Conservation (phyloP, 345 rosid species). For the Sonneratia caseolaris region DNA sequence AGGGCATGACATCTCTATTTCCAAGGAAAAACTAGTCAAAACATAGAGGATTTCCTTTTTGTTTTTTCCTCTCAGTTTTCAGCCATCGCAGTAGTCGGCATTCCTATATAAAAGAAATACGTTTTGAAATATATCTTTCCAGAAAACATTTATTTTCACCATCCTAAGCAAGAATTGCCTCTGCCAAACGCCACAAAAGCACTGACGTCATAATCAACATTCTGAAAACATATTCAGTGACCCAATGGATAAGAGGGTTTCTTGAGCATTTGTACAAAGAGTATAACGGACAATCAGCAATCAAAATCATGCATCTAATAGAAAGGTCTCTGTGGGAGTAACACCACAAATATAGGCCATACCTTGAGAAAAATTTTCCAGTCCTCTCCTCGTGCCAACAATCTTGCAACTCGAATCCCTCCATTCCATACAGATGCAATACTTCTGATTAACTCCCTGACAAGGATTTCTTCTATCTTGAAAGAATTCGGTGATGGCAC, state of each 20-base stretch:
- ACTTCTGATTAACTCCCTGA: conserved; percentile 36
- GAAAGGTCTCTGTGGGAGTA: not conserved
- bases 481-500: conserved; percentile 40
- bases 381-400: conserved; percentile 52
- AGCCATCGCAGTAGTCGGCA: not conserved
- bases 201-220: not conserved
- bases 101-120: too few relatives aligned
- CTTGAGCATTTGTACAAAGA: too few relatives aligned
- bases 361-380: conserved; percentile 28
- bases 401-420: conserved; percentile 22
- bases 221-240: not conserved
- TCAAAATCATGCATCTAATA: not conserved
- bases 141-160: too few relatives aligned
- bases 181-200: not conserved
- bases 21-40: too few relatives aligned
- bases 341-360: not conserved
- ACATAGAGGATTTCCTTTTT: not conserved
- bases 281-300: too few relatives aligned
- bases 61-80: not conserved
- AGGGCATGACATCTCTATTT: too few relatives aligned
- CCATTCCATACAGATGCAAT: conserved; percentile 48
- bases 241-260: too few relatives aligned
- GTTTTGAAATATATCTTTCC: too few relatives aligned
- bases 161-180: not conserved
- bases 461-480: conserved; percentile 37